These are phyloP conservation scores for Hericium alpestre DNA, from an alignment of 768 basidiomycete species.

Conservation along the genomic window DNA sequence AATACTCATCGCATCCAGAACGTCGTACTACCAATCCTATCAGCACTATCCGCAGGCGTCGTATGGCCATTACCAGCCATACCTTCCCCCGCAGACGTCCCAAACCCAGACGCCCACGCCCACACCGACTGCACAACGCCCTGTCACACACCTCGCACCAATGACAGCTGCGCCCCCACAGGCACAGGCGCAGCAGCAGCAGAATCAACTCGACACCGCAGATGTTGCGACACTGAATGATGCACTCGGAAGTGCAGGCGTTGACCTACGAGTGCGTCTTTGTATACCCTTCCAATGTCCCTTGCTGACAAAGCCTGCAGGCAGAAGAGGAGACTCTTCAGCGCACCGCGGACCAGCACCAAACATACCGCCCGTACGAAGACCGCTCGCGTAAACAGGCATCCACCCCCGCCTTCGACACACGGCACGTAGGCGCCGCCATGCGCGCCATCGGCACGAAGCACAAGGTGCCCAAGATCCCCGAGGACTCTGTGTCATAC, in stretches of 20 bases:
- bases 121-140: not conserved
- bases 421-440: conserved; percentile 48
- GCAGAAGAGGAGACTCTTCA: conserved; percentile 82
- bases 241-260: conserved; percentile 77
- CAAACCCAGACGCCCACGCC: conserved; percentile 15
- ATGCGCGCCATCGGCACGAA: conserved; percentile 59
- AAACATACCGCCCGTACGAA: conserved; percentile 55
- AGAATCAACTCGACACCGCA: conserved; percentile 37
- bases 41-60: conserved; percentile 16
- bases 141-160: conserved; percentile 19
- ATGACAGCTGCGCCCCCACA: conserved; percentile 9
- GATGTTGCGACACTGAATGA: conserved; percentile 77
- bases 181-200: conserved; percentile 3
- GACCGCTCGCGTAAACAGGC: conserved; percentile 78
- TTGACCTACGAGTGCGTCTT: conserved; percentile 61
- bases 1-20: conserved; percentile 3
- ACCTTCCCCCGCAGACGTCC: conserved; percentile 14
- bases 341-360: conserved; percentile 50
- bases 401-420: conserved; percentile 56
- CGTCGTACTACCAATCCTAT: conserved; percentile 14
- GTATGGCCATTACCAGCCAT: conserved; percentile 23
- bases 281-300: not conserved
- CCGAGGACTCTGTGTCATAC: conserved; percentile 68
- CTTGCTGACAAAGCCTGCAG: conserved; percentile 25
- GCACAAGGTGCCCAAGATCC: conserved; percentile 57